Conservation (phyloP, 1,284 basidiomycete species). For the Trichosporon faecale region DNA sequence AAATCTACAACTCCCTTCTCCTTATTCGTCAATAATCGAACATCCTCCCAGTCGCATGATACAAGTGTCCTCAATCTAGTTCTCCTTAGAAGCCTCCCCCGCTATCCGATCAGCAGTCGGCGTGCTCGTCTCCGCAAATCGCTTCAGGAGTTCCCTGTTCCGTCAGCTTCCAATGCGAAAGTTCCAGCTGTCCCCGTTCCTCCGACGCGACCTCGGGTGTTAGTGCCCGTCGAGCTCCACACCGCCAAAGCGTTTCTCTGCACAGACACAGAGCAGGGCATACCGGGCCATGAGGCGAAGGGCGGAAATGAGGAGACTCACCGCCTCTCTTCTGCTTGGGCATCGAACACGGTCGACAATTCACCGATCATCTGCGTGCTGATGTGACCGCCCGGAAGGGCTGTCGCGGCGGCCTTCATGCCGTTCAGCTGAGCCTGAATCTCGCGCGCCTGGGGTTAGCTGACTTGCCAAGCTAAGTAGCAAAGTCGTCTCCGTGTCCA, state of each 20-base stretch:
- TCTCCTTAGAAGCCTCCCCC: background rate
- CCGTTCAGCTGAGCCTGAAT: conserved; percentile 7
- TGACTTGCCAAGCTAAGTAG: too few species aligned
- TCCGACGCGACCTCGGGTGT: too few species aligned
- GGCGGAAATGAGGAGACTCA: background rate
- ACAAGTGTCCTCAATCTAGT: background rate
- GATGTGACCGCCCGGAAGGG: conserved; percentile 23
- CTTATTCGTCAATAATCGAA: background rate
- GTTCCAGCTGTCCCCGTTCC: background rate
- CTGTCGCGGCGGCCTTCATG: conserved; percentile 16
- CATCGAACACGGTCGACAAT: conserved; percentile 18
- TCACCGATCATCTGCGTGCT: conserved; percentile 13
- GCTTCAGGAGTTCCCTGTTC: conserved; percentile 10
- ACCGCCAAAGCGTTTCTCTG: too few species aligned
- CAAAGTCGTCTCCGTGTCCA: too few species aligned
- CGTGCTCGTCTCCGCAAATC: conserved; percentile 11
- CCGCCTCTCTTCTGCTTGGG: conserved; percentile 16
- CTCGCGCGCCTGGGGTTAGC: conserved; percentile 19
- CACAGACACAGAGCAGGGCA: too few species aligned
- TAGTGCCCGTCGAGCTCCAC: too few species aligned
- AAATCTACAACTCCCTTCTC: too few species aligned
- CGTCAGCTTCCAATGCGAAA: background rate
- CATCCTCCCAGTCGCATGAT: background rate
- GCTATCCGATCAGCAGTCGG: conserved; percentile 12
- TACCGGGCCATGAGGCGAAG: too few species aligned